Conservation (phyloP, 2,329 filamentous ascomycete genomes). For the Bipolaris bicolor region DNA sequence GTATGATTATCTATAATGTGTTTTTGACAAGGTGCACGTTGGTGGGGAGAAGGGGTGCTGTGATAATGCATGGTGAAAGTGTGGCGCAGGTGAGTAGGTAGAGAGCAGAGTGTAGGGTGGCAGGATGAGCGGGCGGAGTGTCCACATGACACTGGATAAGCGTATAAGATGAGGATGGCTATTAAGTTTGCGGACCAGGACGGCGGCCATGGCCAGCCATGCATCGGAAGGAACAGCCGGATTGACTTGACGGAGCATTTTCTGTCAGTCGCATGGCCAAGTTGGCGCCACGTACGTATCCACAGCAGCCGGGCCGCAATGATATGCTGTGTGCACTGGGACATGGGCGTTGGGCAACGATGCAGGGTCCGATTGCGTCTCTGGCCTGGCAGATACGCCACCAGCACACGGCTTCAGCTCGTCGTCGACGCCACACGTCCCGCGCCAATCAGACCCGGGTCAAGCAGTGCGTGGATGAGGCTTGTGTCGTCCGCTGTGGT, state of each 20-base stretch:
- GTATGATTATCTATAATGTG: slow-evolving; percentile 18
- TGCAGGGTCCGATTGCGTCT: slow-evolving; percentile 6
- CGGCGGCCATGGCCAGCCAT: not conserved
- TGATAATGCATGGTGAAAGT: not conserved
- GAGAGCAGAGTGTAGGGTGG: too few species aligned
- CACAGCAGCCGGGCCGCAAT: slow-evolving; percentile 4
- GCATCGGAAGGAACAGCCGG: not conserved
- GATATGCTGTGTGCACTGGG: not conserved
- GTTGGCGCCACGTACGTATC: not conserved
- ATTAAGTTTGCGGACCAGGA: too few species aligned
- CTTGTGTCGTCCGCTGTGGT: not conserved
- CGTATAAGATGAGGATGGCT: too few species aligned
- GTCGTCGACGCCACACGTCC: not conserved
- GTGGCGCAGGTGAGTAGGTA: not conserved
- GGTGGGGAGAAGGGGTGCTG: not conserved
- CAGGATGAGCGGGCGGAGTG: not conserved
- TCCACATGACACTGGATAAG: not conserved
- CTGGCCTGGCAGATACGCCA: not conserved
- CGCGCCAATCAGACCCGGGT: not conserved
- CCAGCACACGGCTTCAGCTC: not conserved
- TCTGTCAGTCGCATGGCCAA: not conserved
- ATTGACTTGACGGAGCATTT: not conserved
- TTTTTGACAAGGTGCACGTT: not conserved
- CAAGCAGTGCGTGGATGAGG: not conserved
- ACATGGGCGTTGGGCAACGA: slow-evolving; percentile 2